A percentile compares a stretch with the other conserved stretches of the same genome.
These are phyloP conservation scores for Colletotrichum higginsianum DNA, from an alignment of 2,329 filamentous ascomycete species.

Conservation along the genomic window DNA sequence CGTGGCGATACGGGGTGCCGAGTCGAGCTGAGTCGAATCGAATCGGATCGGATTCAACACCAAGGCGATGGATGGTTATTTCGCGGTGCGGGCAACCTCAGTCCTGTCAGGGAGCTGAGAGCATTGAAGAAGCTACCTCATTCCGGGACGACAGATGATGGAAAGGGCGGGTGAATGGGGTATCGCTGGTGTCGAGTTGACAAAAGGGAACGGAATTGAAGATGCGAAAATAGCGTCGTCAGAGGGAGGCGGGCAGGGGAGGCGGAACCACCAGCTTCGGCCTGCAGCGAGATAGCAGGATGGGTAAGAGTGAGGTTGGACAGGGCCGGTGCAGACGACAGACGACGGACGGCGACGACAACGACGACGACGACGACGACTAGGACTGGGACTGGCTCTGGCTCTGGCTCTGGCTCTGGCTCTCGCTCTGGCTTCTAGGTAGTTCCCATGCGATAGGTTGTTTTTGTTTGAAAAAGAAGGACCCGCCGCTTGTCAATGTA, in stretches of 20 bases:
- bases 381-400: neutral
- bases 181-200: constrained; percentile 6
- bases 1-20: constrained; percentile 34
- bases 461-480: constrained; percentile 40
- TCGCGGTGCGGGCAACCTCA: constrained; percentile 55
- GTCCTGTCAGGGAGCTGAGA: constrained; percentile 75
- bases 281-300: constrained; percentile 30
- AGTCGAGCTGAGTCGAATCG: constrained; percentile 14
- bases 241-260: constrained; percentile 31
- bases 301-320: constrained; percentile 40
- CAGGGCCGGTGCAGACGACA: constrained; percentile 25
- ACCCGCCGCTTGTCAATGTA: constrained; percentile 38
- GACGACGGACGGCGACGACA: neutral
- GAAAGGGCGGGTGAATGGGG: constrained; percentile 6
- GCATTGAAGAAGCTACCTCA: constrained; percentile 70
- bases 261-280: constrained; percentile 29
- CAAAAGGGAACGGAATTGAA: constrained; percentile 24
- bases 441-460: constrained; percentile 28
- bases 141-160: constrained; percentile 57
- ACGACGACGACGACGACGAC: neutral
- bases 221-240: constrained; percentile 30
- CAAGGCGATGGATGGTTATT: constrained; percentile 23
- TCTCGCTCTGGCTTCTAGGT: neutral
- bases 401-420: no score
- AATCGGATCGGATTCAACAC: neutral